A percentile compares a stretch with the other conserved stretches of the same genome.
phyloP scores from a whole-genome alignment of 768 basidiomycete species.

The Goffeauzyma gilvescens region DNA sequence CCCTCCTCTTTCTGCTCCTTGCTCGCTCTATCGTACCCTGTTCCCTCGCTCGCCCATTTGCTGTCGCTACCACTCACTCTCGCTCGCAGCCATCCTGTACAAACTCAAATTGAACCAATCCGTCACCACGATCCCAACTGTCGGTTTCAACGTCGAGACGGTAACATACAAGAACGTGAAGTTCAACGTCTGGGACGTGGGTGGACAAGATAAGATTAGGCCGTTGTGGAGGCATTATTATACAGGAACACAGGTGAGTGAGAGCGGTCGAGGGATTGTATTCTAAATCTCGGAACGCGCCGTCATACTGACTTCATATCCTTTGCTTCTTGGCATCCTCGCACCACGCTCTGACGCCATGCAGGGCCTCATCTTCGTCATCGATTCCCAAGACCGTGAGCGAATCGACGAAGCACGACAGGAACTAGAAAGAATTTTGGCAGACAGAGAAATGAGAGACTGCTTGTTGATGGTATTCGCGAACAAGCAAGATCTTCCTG shows the following conservation, averaged over 20 bases:
- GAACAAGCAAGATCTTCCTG: slow-evolving; percentile 95
- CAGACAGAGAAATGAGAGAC: slow-evolving; percentile 95
- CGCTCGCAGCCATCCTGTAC: slow-evolving; percentile 69
- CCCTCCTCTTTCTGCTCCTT: neutral
- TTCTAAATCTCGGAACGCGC: too few species aligned
- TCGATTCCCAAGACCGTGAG: slow-evolving; percentile 88
- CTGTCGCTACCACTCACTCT: neutral
- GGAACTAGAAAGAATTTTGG: slow-evolving; percentile 85
- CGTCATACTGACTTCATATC: too few species aligned
- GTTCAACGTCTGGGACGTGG: slow-evolving; percentile 53
- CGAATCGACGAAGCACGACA: slow-evolving; percentile 91
- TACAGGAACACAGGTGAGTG: slow-evolving; percentile 64
- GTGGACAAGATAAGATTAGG: slow-evolving; percentile 35
- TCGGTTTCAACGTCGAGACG: slow-evolving; percentile 98
- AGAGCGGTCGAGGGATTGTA: neutral
- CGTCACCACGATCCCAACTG: slow-evolving; percentile 94
- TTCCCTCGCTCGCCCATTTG: neutral
- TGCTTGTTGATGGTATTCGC: slow-evolving; percentile 94
- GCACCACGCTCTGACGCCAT: too few species aligned
- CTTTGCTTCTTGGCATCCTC: too few species aligned
- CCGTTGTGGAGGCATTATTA: slow-evolving; percentile 83
- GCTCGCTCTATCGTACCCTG: neutral
- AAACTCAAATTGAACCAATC: slow-evolving; percentile 98
- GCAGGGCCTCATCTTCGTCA: slow-evolving; percentile 81
- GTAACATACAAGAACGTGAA: slow-evolving; percentile 91